Evolutionary conservation across 2,329 filamentous ascomycete genomes (phyloP), one percentile per base, ranked within the genome.

Genomic region (Didymella exigua): DNA sequence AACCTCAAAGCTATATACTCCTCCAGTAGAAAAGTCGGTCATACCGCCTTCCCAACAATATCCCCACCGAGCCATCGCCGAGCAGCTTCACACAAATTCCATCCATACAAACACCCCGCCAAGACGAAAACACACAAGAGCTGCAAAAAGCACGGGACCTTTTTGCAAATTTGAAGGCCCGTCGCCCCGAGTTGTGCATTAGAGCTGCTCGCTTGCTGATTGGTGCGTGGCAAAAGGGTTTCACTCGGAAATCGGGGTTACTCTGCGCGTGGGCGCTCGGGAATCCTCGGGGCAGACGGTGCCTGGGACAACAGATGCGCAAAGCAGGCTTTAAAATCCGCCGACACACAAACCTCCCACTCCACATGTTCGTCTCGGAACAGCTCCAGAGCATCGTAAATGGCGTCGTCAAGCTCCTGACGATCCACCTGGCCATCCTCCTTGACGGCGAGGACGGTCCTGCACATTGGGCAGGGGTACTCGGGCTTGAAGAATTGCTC

Each of bases 21-120:
- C 3, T 31, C 4, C 14, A 54, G 13, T 11, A 21, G 24, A 33
- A 34, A 34, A 19, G 19, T 31, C 19, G 29, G 37, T 19, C 41
- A 24, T 5, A 16, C 18, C 21, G 18, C 13, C 14, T 7, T 16
- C 45, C 40, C 40, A 54, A 49, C 51, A 54, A 40, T 14, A 9
- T 36, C 24, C 11, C 27, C 14, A 24, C 52, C 52, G 52, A 55
- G 52, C 18, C 16, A 55, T 49, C 46, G 23, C 52, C 52, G 52
- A 45, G 36, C 13, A 18, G 10, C 45, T 40, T 49, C 27, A 45
- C 4, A 14, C 7, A 38, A 16, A 10, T 13, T 8, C 2, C 8
- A 29, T 14, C 21, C 14, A 27, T 33, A 19, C 31, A 21, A n/a
- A n/a, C 10, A 27, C 16, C 14, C 11, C 21, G 51, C 45, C 45